A percentile compares a stretch with the other conserved stretches of the same genome.
Conservation (phyloP, 306 rosid genomes). For the Cucurbita pepo region DNA sequence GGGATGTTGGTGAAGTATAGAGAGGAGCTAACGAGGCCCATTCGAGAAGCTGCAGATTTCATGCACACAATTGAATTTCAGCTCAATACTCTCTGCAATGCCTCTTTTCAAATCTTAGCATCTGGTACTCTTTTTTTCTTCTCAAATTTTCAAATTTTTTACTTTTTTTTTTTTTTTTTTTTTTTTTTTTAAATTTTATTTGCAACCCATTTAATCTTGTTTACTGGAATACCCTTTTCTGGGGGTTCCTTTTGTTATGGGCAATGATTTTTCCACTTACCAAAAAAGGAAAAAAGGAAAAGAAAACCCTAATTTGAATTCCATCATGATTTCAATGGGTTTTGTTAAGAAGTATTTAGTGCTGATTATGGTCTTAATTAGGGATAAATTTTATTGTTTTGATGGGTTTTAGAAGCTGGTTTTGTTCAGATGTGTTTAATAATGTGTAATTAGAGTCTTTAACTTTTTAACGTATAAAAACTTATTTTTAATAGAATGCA, state of each 20-base stretch:
- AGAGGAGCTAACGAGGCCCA: conserved; percentile 86
- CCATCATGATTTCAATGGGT: background rate
- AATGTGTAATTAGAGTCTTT: background rate
- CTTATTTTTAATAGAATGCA: too few species aligned
- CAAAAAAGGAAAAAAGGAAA: background rate
- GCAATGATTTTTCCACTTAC: background rate
- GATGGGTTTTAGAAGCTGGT: background rate
- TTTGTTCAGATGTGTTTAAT: background rate
- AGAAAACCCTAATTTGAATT: background rate
- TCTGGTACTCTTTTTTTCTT: conserved; percentile 22
- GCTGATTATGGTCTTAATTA: background rate
- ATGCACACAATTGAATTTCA: conserved; percentile 70
- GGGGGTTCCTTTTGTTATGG: background rate
- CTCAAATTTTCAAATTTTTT: too few species aligned
- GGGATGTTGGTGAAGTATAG: conserved; percentile 86
- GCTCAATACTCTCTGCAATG: conserved; percentile 59
- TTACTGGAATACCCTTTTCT: background rate
- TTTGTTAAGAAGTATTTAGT: background rate
- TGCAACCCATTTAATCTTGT: background rate
- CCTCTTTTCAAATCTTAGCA: conserved; percentile 46
- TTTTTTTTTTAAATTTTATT: too few species aligned
- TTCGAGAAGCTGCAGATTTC: conserved; percentile 92
- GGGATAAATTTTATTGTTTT: background rate
- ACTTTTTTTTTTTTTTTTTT: background rate
- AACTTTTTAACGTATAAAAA: too few species aligned